Evolutionary conservation across 345 rosid species (phyloP).

Genomic region (Physaria fendleri): DNA sequence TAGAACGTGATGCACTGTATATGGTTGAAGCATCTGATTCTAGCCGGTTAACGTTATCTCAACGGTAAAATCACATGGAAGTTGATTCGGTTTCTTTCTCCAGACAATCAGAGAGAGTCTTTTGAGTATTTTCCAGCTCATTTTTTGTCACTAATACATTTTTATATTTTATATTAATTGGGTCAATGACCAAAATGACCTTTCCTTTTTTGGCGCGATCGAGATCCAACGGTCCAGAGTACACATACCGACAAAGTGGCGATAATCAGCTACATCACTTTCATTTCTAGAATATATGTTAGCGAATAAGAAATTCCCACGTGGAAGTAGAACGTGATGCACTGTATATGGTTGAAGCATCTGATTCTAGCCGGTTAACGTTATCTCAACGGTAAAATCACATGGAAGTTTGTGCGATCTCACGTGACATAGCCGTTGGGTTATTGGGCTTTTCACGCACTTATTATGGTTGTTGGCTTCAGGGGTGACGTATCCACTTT

Average conservation of each 20-base stretch:
- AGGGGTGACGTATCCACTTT: slow-evolving; percentile 1
- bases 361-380: slow-evolving; percentile 15
- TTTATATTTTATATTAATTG: not conserved
- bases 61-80: no score
- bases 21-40: no score
- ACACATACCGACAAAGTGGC: slow-evolving; percentile 18
- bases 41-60: no score
- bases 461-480: slow-evolving; percentile 8
- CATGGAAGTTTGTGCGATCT: slow-evolving; percentile 16
- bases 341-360: slow-evolving; percentile 13
- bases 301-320: not conserved
- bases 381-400: slow-evolving; percentile 25
- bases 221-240: slow-evolving; percentile 18
- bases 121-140: slow-evolving; percentile 21
- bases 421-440: slow-evolving; percentile 28
- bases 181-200: not conserved
- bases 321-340: not conserved
- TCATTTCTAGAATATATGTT: not conserved
- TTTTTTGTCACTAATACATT: slow-evolving; percentile 2
- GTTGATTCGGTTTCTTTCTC: slow-evolving; percentile 12
- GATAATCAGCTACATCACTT: not conserved
- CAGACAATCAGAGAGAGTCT: slow-evolving; percentile 15
- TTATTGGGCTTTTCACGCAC: slow-evolving; percentile 17
- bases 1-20: no score
- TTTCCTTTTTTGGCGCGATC: not conserved